Percentiles rank a stretch among this genome's conserved stretches.
phyloP scores from a whole-genome alignment of 1,284 basidiomycete genomes.

The Marasmius sp. region DNA sequence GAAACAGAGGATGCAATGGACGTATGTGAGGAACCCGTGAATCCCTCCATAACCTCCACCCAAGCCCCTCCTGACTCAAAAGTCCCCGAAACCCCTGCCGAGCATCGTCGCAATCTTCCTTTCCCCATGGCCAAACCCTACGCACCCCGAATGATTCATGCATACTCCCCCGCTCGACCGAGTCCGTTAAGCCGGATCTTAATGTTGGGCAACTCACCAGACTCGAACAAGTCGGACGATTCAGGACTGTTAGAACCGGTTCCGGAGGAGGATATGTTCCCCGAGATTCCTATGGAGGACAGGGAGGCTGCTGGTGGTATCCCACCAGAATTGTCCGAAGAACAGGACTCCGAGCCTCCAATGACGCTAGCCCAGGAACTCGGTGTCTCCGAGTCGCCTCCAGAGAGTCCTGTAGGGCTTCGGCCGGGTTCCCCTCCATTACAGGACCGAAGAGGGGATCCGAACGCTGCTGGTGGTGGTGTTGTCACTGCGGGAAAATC shows the following conservation, averaged over 20 bases:
- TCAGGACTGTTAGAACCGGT: constrained; percentile 6
- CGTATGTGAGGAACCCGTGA: constrained; percentile 8
- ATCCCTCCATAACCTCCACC: not conserved
- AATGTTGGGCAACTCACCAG: constrained; percentile 59
- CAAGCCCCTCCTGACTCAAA: not conserved
- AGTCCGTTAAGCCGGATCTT: constrained; percentile 76
- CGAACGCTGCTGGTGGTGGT: constrained; percentile 15
- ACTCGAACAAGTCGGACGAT: constrained; percentile 22
- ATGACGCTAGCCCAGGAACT: constrained; percentile 38
- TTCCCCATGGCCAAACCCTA: constrained; percentile 73
- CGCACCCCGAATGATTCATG: constrained; percentile 67
- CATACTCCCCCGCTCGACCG: constrained; percentile 75
- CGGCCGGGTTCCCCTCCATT: constrained; percentile 33
- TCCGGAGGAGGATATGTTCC: constrained; percentile 28
- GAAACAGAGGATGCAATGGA: constrained; percentile 14
- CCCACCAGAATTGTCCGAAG: not conserved
- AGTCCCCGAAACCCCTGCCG: constrained; percentile 12
- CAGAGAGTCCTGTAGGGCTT: constrained; percentile 24
- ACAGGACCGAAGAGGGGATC: constrained; percentile 41
- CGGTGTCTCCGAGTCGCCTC: constrained; percentile 36
- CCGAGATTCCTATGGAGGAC: constrained; percentile 9
- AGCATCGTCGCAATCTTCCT: constrained; percentile 29
- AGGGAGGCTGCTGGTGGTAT: constrained; percentile 12
- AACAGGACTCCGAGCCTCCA: not conserved
- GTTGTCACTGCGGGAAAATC: constrained; percentile 12